A percentile compares a stretch with the other conserved stretches of the same genome.
These are phyloP conservation scores for Erodium moschatum DNA, from an alignment of 441 rosid genomes.

Conservation along the genomic window DNA sequence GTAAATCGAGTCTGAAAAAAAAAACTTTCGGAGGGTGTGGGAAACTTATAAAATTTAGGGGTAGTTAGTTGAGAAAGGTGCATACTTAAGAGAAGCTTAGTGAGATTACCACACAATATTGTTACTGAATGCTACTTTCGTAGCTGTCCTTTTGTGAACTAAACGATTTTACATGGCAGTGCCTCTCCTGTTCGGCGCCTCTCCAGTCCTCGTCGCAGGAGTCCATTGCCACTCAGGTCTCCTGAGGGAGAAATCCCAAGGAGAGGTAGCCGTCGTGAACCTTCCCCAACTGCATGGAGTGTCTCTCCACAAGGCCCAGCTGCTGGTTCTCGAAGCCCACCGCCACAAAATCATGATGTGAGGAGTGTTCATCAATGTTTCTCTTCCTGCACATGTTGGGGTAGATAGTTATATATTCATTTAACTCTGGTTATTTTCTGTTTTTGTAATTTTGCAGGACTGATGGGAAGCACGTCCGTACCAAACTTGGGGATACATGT, in stretches of 20 bases:
- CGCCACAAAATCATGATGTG: conserved; percentile 26
- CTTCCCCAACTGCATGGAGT: conserved; percentile 37
- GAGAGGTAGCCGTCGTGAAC: conserved; percentile 26
- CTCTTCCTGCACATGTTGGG: not conserved
- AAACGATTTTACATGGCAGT: not conserved
- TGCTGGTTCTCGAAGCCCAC: conserved; percentile 28
- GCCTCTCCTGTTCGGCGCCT: conserved; percentile 30
- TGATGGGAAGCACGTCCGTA: not conserved
- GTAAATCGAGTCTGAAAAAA: no score
- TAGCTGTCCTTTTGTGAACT: no score
- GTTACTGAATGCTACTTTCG: not conserved
- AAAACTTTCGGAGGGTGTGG: no score
- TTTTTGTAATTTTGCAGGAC: not conserved
- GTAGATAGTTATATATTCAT: no score
- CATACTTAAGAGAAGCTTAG: no score
- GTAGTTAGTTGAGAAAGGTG: no score
- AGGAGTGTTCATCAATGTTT: conserved; percentile 18
- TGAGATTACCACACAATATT: no score
- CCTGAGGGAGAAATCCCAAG: conserved; percentile 35
- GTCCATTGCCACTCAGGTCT: conserved; percentile 8
- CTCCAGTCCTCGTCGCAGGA: conserved; percentile 24
- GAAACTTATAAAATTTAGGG: no score
- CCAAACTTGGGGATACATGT: not conserved
- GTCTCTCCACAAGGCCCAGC: conserved; percentile 31
- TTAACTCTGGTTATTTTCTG: not conserved